Evolutionary conservation across 2,329 filamentous ascomycete species (phyloP).

Genomic region (Pyrenophora graminea): DNA sequence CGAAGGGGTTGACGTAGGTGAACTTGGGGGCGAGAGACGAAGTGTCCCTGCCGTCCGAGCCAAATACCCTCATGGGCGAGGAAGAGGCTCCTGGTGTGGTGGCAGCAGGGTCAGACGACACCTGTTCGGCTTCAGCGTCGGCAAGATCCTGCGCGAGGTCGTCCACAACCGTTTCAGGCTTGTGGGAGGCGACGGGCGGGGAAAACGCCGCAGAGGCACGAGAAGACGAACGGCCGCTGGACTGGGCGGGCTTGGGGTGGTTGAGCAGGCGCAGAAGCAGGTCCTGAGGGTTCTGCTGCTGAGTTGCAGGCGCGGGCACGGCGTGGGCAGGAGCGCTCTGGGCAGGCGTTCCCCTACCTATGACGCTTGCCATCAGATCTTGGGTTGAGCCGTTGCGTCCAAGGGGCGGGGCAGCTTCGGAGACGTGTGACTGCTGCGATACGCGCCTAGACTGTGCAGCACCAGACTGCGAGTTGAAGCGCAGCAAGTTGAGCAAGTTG

Average conservation of each 20-base stretch:
- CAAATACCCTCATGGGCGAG: slow-evolving; percentile 42
- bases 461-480: slow-evolving; percentile 60
- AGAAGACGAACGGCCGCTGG: slow-evolving; percentile 32
- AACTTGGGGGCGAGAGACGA: slow-evolving; percentile 57
- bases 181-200: slow-evolving; percentile 37
- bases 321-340: slow-evolving; percentile 38
- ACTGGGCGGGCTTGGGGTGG: slow-evolving; percentile 61
- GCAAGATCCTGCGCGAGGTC: slow-evolving; percentile 52
- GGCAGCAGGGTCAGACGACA: slow-evolving; percentile 39
- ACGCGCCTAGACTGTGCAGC: slow-evolving; percentile 43
- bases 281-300: slow-evolving; percentile 67
- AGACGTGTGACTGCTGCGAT: slow-evolving; percentile 39
- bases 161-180: slow-evolving; percentile 50
- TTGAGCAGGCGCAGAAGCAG: slow-evolving; percentile 86
- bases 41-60: slow-evolving; percentile 48
- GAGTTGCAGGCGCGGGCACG: slow-evolving; percentile 51
- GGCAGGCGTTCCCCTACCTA: slow-evolving; percentile 50
- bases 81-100: slow-evolving; percentile 24
- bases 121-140: slow-evolving; percentile 49
- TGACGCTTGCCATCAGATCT: slow-evolving; percentile 62
- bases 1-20: slow-evolving; percentile 74
- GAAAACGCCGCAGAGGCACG: slow-evolving; percentile 35
- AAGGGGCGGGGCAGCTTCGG: too few species aligned
- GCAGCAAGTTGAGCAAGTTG: slow-evolving; percentile 67
- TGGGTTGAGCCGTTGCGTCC: slow-evolving; percentile 54